Evolutionary conservation across 169 alveolate species (phyloP).

Genomic region (Neospora caninum): DNA sequence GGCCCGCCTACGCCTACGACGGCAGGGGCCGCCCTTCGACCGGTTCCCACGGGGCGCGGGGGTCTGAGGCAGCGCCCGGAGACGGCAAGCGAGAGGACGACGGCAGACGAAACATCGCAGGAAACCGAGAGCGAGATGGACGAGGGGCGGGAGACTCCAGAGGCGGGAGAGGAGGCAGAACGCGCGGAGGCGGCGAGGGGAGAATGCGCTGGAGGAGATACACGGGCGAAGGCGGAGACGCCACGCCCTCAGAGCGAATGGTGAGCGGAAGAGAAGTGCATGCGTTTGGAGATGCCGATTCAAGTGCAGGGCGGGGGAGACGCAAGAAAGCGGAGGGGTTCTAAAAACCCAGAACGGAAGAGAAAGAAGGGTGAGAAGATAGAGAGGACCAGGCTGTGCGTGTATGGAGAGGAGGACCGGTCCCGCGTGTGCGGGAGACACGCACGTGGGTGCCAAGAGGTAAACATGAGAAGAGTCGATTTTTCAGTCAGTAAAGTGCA

Average conservation of each 20-base stretch:
- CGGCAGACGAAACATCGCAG: no score
- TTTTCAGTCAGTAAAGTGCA: no score
- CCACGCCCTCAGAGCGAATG: background rate
- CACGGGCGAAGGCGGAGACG: background rate
- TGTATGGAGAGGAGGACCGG: background rate
- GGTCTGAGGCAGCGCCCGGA: background rate
- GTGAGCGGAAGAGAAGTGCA: background rate
- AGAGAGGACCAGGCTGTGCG: background rate
- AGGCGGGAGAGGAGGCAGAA: no score
- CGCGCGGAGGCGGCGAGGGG: background rate
- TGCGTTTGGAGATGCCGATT: background rate
- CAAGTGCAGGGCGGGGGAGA: background rate
- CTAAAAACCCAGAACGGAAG: background rate
- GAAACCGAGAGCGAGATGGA: no score
- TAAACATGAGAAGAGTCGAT: no score
- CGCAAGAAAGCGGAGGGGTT: background rate
- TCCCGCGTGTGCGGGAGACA: no score
- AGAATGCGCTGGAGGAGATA: background rate
- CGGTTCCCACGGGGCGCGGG: background rate
- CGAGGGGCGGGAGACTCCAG: no score
- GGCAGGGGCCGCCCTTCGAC: background rate
- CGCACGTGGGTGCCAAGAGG: no score
- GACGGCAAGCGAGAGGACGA: background rate
- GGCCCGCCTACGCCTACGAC: background rate
- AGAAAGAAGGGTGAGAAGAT: background rate